phyloP scores from a whole-genome alignment of 1,139 yeast species.

The Eremothecium cymbalariae region DNA sequence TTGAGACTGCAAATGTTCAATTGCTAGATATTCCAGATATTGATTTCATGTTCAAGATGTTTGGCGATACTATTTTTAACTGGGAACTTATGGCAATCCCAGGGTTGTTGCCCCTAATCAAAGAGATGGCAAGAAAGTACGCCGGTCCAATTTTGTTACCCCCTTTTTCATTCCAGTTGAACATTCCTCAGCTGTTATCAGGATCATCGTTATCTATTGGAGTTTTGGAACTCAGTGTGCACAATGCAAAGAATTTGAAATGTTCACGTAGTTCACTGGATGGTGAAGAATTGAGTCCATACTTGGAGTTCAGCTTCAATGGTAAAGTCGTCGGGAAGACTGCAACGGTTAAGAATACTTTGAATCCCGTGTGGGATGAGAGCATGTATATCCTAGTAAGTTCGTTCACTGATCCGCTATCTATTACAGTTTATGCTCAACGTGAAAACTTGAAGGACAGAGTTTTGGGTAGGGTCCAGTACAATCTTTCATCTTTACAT shows the following conservation, averaged over 20 bases:
- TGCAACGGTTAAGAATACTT: conserved; percentile 54
- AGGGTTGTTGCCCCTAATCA: conserved; percentile 72
- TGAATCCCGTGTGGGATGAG: conserved; percentile 78
- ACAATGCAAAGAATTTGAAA: conserved; percentile 61
- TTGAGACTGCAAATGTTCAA: conserved; percentile 81
- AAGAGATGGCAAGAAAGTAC: conserved; percentile 76
- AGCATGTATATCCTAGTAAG: conserved; percentile 60
- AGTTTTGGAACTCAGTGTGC: conserved; percentile 61
- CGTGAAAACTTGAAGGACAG: conserved; percentile 77
- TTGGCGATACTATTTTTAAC: conserved; percentile 74
- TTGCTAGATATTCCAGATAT: conserved; percentile 77
- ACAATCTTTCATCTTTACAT: conserved; percentile 62
- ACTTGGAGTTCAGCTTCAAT: conserved; percentile 61
- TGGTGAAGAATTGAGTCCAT: conserved; percentile 53
- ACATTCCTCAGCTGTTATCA: conserved; percentile 80
- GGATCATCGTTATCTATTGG: conserved; percentile 87
- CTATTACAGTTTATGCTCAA: conserved; percentile 61
- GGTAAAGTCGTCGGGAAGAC: conserved; percentile 58
- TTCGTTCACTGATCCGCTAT: conserved; percentile 73
- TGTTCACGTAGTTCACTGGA: conserved; percentile 50
- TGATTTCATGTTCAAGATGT: conserved; percentile 64
- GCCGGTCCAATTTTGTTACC: conserved; percentile 80
- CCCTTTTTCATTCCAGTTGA: conserved; percentile 88
- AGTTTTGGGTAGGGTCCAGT: conserved; percentile 66
- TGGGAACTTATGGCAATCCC: conserved; percentile 85